phyloP scores from a whole-genome alignment of 768 basidiomycete genomes.

The Russula sp. region DNA sequence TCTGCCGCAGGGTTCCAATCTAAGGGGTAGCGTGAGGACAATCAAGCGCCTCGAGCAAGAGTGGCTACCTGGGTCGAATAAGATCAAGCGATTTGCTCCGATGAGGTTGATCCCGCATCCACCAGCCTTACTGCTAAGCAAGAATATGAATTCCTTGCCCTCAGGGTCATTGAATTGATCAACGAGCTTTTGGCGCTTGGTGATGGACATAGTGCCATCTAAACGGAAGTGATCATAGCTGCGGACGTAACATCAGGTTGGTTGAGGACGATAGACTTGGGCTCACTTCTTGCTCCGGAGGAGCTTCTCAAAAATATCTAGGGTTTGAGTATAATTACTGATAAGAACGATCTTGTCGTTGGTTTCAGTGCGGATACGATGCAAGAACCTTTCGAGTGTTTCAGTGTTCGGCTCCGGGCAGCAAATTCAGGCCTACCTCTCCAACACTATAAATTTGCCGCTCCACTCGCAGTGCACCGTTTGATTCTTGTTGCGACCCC shows the following conservation, averaged over 20 bases:
- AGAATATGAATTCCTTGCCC: slow-evolving; percentile 90
- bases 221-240: slow-evolving; percentile 89
- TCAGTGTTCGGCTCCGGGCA: neutral
- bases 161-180: slow-evolving; percentile 93
- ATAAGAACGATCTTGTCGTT: slow-evolving; percentile 95
- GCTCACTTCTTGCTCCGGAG: slow-evolving; percentile 77
- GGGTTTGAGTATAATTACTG: slow-evolving; percentile 93
- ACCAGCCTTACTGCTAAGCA: slow-evolving; percentile 92
- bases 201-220: slow-evolving; percentile 91
- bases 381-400: slow-evolving; percentile 57
- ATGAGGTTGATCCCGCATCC: slow-evolving; percentile 97
- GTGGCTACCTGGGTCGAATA: slow-evolving; percentile 84
- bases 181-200: slow-evolving; percentile 90
- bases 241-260: slow-evolving; percentile 9
- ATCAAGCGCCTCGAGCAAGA: neutral
- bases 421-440: slow-evolving; percentile 48
- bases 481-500: slow-evolving; percentile 38
- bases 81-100: slow-evolving; percentile 89
- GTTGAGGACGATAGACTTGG: neutral
- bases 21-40: slow-evolving; percentile 26
- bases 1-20: slow-evolving; percentile 99
- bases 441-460: slow-evolving; percentile 90
- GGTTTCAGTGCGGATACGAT: slow-evolving; percentile 72
- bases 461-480: slow-evolving; percentile 74
- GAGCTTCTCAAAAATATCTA: slow-evolving; percentile 87